phyloP scores from a whole-genome alignment of 1,284 basidiomycete species.

The Wallemia mellicola region DNA sequence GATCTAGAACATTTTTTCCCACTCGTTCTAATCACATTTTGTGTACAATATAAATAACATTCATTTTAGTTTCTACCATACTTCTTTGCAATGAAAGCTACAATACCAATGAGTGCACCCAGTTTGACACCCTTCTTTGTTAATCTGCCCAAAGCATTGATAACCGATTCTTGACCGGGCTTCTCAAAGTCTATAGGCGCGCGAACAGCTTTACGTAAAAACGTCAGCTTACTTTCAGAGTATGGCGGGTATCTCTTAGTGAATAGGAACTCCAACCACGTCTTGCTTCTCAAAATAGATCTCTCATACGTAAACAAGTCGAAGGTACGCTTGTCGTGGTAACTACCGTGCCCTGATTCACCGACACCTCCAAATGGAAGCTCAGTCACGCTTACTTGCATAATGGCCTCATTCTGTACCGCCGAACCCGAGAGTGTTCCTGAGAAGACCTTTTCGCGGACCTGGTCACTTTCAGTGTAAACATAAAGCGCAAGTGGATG shows the following conservation, averaged over 20 bases:
- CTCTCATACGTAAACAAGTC: constrained; percentile 20
- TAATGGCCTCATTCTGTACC: constrained; percentile 8
- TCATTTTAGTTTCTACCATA: too few relatives aligned
- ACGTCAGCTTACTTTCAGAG: background rate
- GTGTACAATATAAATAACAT: background rate
- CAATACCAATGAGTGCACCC: background rate
- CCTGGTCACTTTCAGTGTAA: constrained; percentile 28
- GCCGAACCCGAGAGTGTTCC: constrained; percentile 10
- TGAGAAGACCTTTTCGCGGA: constrained; percentile 25
- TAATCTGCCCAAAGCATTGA: background rate
- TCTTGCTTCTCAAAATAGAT: background rate
- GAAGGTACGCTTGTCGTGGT: constrained; percentile 21
- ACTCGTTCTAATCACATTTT: too few relatives aligned
- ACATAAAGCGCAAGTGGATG: constrained; percentile 48
- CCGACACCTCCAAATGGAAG: constrained; percentile 24
- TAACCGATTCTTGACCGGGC: background rate
- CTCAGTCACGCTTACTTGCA: constrained; percentile 20
- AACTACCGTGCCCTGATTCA: constrained; percentile 20
- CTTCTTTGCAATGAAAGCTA: background rate
- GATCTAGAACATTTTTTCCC: too few relatives aligned
- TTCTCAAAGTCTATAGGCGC: background rate
- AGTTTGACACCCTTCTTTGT: background rate
- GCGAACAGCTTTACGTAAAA: background rate
- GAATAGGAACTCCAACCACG: background rate
- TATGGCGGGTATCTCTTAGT: background rate